phyloP scores from a whole-genome alignment of 495 filamentous ascomycete species.

The Daldinia bambusicola region DNA sequence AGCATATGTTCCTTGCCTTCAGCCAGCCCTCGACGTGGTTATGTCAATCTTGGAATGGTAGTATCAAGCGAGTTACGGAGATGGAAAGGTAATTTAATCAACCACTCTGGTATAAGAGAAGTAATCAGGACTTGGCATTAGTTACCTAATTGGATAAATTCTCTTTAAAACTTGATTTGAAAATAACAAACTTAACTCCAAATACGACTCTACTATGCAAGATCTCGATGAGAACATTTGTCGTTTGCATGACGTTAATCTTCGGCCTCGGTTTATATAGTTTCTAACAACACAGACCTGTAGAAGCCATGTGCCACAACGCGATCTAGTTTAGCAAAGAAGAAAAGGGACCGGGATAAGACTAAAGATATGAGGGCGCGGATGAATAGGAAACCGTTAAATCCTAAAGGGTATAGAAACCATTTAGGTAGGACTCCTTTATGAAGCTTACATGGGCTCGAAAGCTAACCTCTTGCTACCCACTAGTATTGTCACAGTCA shows the following conservation, averaged over 20 bases:
- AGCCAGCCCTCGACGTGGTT: slow-evolving; percentile 16
- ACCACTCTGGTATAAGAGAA: not conserved
- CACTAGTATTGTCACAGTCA: too few relatives aligned
- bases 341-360: not conserved
- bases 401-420: not conserved
- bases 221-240: not conserved
- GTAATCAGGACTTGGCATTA: not conserved
- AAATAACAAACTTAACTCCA: too few relatives aligned
- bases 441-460: slow-evolving; percentile 17
- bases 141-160: not conserved
- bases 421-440: not conserved
- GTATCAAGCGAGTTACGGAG: not conserved
- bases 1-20: slow-evolving; percentile 23
- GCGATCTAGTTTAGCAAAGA: not conserved
- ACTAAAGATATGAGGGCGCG: not conserved
- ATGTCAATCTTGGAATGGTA: slow-evolving; percentile 11
- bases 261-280: not conserved
- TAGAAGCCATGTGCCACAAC: not conserved
- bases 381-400: not conserved
- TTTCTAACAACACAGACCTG: not conserved
- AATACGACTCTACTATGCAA: not conserved
- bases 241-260: not conserved
- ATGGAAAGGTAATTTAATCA: not conserved
- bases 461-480: not conserved
- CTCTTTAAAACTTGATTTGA: not conserved